Conservation (phyloP, 2,329 filamentous ascomycete species). For the Ceratocystis variospora region DNA sequence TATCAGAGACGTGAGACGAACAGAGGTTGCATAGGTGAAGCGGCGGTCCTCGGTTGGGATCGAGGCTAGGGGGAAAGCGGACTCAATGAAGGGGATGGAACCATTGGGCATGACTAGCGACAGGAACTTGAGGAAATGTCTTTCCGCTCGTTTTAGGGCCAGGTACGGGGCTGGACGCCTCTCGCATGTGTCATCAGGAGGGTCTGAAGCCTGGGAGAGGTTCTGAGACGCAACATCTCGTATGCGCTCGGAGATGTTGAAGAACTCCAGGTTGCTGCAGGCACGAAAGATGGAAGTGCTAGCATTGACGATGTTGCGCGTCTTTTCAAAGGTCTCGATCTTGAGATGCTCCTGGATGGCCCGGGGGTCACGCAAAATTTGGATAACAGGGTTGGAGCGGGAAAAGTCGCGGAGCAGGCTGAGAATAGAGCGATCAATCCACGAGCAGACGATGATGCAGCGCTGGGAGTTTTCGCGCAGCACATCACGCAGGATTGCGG, state of each 20-base stretch:
- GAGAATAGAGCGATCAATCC: conserved; percentile 52
- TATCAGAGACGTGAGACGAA: conserved; percentile 45
- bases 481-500: conserved; percentile 45
- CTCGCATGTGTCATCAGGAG: conserved; percentile 22
- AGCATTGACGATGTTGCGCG: conserved; percentile 44
- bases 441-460: conserved; percentile 58
- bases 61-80: conserved; percentile 50
- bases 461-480: conserved; percentile 45
- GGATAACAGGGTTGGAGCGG: conserved; percentile 53
- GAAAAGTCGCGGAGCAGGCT: conserved; percentile 47
- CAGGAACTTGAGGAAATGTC: conserved; percentile 56
- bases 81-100: conserved; percentile 45
- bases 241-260: conserved; percentile 51
- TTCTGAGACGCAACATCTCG: conserved; percentile 22
- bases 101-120: conserved; percentile 43
- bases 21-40: conserved; percentile 54
- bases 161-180: conserved; percentile 44
- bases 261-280: conserved; percentile 64
- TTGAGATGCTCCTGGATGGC: conserved; percentile 51
- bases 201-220: conserved; percentile 14
- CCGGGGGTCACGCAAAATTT: conserved; percentile 50
- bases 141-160: conserved; percentile 52
- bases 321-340: conserved; percentile 40
- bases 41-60: conserved; percentile 45
- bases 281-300: conserved; percentile 46